phyloP scores from a whole-genome alignment of 306 rosid genomes.

The Argentina anserina region DNA sequence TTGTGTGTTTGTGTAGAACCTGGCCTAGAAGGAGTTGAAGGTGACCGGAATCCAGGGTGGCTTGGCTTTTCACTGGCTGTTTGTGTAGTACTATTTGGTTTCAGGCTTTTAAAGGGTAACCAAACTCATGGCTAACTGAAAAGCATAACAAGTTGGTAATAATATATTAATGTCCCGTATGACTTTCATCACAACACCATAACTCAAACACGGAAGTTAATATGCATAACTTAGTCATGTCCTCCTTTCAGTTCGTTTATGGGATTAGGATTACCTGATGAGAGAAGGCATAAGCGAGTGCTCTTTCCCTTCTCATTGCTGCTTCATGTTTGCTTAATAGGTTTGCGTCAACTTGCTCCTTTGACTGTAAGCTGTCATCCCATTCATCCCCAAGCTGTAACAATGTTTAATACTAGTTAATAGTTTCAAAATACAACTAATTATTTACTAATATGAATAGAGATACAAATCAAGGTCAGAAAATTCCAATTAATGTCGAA shows the following conservation, averaged over 20 bases:
- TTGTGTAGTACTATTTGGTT: not conserved
- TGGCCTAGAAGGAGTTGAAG: conserved; percentile 68
- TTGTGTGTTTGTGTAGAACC: conserved; percentile 34
- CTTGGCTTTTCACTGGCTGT: conserved; percentile 60
- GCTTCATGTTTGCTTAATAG: conserved; percentile 87
- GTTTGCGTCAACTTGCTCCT: conserved; percentile 89
- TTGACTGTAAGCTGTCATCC: conserved; percentile 95
- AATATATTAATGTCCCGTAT: not conserved
- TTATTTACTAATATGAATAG: too few relatives aligned
- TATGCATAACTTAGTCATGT: not conserved
- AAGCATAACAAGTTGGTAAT: not conserved
- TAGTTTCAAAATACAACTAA: too few relatives aligned
- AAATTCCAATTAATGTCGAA: too few relatives aligned
- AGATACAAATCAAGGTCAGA: too few relatives aligned
- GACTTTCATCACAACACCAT: not conserved
- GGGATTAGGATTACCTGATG: conserved; percentile 72
- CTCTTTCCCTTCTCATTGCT: conserved; percentile 88
- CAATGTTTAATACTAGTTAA: conserved; percentile 25
- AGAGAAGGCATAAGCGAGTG: conserved; percentile 90
- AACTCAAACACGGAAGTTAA: not conserved
- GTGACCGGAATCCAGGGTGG: conserved; percentile 49
- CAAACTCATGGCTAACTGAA: not conserved
- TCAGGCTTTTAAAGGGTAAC: not conserved
- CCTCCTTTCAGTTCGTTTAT: not conserved
- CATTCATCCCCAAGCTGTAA: conserved; percentile 92